Evolutionary conservation across 208 protist species (phyloP).

Genomic region (Kentomonas sorsogonicus): DNA sequence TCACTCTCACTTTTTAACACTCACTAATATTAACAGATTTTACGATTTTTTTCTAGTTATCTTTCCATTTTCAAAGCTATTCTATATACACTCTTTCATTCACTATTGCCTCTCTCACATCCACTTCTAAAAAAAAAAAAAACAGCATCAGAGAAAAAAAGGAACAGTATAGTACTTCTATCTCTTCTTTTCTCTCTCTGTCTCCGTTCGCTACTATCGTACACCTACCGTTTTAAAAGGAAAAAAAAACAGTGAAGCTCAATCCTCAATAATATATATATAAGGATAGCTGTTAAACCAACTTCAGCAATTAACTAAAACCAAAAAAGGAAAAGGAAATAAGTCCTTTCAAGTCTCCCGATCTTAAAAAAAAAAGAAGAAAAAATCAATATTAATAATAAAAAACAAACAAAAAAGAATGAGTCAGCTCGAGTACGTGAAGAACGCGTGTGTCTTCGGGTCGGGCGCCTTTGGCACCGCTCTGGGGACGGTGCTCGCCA

Average conservation of each 20-base stretch:
- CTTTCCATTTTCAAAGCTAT: too few relatives aligned
- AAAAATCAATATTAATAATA: too few relatives aligned
- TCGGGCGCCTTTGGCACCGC: conserved; percentile 38
- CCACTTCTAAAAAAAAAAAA: too few relatives aligned
- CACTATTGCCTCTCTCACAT: background rate
- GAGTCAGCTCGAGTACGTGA: background rate
- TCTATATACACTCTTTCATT: background rate
- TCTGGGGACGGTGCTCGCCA: conserved; percentile 41
- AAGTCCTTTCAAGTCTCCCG: background rate
- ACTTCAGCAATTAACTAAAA: too few relatives aligned
- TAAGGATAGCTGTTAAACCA: too few relatives aligned
- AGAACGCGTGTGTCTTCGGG: conserved; percentile 41
- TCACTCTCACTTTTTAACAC: too few relatives aligned
- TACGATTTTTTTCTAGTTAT: too few relatives aligned
- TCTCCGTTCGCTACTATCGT: background rate
- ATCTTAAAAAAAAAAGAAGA: background rate
- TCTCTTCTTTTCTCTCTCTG: too few relatives aligned
- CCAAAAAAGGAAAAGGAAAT: too few relatives aligned
- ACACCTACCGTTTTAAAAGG: conserved; percentile 1
- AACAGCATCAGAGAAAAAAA: conserved; percentile 5
- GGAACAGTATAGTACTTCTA: background rate
- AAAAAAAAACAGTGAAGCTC: conserved; percentile 1
- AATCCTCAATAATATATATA: too few relatives aligned
- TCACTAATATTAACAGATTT: too few relatives aligned
- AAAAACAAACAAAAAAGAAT: too few relatives aligned